Evolutionary conservation across 306 rosid species (phyloP), one percentile per base, ranked within the genome.

Genomic region (Cercis canadensis): DNA sequence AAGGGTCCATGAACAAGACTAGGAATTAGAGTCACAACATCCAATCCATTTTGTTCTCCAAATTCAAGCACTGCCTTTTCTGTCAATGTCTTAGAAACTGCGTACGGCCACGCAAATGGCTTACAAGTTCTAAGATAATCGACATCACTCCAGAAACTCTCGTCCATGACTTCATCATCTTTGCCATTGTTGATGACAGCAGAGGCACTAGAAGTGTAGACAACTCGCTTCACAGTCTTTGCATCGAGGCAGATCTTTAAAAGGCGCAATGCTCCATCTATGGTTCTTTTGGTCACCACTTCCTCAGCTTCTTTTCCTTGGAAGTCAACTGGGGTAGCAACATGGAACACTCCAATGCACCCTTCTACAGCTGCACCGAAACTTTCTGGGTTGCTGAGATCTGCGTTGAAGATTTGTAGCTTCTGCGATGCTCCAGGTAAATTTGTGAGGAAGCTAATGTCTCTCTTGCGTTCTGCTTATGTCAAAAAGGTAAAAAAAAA

Each of bases 61-160:
- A 80, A 90, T 64, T 86, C 84, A 13, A 88, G 75, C 11, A 81
- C 92, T 34, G 88, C 87, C 34, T 31, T 77, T 50, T 90, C 94
- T 4, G 94, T 77, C 34, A 82, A 49, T 19, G 88, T 86, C 83
- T 87, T 90, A 1, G 94, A 87, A 69, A 79, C 13, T 2, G 58
- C 6, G 49, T 86, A 84, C 1, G 87, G 67, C 31, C 45, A 71
- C 69, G 74, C 77, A 4, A 31, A 51, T 7, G 8, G 16, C 41
- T 67, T 67, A 18, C 4, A 24, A 11, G 40, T 39, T 78, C 55
- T 79, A 19, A 52, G 76, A 16, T 36, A 11, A 76, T 81, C 84
- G 1, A 40, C 69, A 7, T 86, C 85, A 33, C 86, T 82, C 90
- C 92, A 86, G 41, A n/a, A 46, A 3, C 62, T 81, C 70, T 90